Evolutionary conservation across 2,329 filamentous ascomycete genomes (phyloP).

Genomic region (Didymella glomerata): DNA sequence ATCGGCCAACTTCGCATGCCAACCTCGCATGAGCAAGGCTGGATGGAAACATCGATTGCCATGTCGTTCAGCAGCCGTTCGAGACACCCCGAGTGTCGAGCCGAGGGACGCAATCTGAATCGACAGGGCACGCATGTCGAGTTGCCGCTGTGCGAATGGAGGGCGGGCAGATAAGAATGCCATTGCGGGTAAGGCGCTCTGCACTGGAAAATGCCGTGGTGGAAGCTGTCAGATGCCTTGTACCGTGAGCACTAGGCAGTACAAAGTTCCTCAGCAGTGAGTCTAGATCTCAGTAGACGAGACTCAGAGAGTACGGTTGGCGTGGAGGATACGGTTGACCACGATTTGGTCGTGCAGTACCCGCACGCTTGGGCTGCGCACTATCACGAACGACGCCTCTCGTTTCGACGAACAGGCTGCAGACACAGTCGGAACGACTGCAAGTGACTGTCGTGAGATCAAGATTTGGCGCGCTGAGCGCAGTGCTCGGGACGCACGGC

Average conservation of each 20-base stretch:
- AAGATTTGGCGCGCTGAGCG: background rate
- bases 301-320: constrained; percentile 11
- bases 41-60: background rate
- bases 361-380: constrained; percentile 12
- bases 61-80: background rate
- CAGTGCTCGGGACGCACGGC: constrained; percentile 2
- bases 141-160: background rate
- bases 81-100: background rate
- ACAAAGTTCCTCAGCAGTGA: constrained; percentile 19
- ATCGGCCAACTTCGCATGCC: constrained; percentile 4
- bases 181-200: constrained; percentile 24
- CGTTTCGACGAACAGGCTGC: constrained; percentile 2
- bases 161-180: constrained; percentile 21
- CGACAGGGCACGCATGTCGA: background rate
- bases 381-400: constrained; percentile 14
- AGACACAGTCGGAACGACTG: background rate
- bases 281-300: constrained; percentile 25
- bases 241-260: constrained; percentile 19
- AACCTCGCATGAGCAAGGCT: background rate
- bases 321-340: constrained; percentile 19
- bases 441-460: background rate
- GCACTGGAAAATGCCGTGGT: constrained; percentile 17
- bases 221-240: constrained; percentile 16
- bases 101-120: constrained; percentile 4
- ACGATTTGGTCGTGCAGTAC: constrained; percentile 23